These are phyloP conservation scores for Sechiopsis laciniata DNA, from an alignment of 306 rosid genomes.

Conservation along the genomic window DNA sequence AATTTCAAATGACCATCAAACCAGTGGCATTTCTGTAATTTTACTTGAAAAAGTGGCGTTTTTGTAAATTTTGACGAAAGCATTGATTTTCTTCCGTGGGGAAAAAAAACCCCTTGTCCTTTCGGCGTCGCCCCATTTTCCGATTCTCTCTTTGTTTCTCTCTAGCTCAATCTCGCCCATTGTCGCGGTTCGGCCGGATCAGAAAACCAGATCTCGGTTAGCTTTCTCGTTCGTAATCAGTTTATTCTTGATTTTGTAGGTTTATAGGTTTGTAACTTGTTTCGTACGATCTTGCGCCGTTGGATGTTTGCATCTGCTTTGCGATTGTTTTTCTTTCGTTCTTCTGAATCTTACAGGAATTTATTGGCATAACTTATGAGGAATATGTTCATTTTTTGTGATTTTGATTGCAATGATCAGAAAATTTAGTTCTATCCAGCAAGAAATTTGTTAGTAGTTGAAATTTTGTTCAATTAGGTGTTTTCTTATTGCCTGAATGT, in stretches of 20 bases:
- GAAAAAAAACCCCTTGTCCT: no score
- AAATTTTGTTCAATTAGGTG: neutral
- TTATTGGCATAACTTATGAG: neutral
- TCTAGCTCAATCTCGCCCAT: neutral
- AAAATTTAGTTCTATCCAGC: neutral
- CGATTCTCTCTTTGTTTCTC: neutral
- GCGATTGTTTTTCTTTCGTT: no score
- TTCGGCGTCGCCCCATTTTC: slow-evolving; percentile 1
- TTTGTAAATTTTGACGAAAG: neutral
- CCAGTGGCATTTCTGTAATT: neutral
- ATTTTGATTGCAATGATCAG: neutral
- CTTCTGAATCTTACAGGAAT: neutral
- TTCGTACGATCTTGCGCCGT: neutral
- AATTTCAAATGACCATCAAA: neutral
- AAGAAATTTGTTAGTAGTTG: neutral
- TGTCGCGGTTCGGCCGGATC: neutral
- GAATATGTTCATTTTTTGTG: neutral
- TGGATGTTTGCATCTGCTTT: neutral
- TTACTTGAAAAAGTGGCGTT: neutral
- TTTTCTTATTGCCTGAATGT: neutral
- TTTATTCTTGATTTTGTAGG: no score
- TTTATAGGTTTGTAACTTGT: neutral
- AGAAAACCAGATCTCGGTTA: slow-evolving; percentile 1
- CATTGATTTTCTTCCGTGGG: no score
- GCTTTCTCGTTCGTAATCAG: no score